Base-by-base conservation (phyloP, 371 early-diverging fungal genomes). In the Haplosporangium sp. region DNA sequence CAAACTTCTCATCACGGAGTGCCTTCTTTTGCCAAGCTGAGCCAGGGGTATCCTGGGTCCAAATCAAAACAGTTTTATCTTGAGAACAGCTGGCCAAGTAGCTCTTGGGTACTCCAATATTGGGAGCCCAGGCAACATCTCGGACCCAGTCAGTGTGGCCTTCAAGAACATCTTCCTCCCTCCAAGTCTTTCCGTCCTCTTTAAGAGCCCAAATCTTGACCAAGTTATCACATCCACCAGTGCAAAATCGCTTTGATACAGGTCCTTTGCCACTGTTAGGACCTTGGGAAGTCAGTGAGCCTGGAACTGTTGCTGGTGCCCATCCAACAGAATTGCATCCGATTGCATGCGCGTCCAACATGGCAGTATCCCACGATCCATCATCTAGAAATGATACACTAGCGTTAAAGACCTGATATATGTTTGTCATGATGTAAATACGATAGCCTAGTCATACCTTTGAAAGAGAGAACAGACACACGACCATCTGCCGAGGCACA, bases 141-240 rank as follows among this genome's bases (percentile, higher is more conserved):
- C 99, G 91, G n/a, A 99, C 98, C 99, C 99, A 99, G 84, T 99
- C 98, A 20, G 92, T 88, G 84, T 99, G 99, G 0, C 95, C 97
- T 62, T 95, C 94, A 55, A 99, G 89, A 8, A 88, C 88, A 15
- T 90, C 89, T 65, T 95, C 96, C 67, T 86, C 92, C 88, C 90
- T 91, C 90, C 93, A 94, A 2, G 87, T 83, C 75, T 92, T 91
- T 34, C 85, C 81, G 42, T 94, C 94, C 59, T 96, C 95, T 42
- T 92, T 87, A 81, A 84, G 96, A 67, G 87, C 88, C 98, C 98
- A 98, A 63, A 98, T 93, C 86, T 97, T 99, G 82, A 98, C 91
- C 68, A 92, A 67, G 85, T 97, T 98, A 83, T 99, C 99, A 76
- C 98, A 97, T 50, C 99, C 99, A 52, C 93, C 98, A 27, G 96